Evolutionary conservation across 2,329 filamentous ascomycete species (phyloP).

Genomic region (Ophiostoma ips): DNA sequence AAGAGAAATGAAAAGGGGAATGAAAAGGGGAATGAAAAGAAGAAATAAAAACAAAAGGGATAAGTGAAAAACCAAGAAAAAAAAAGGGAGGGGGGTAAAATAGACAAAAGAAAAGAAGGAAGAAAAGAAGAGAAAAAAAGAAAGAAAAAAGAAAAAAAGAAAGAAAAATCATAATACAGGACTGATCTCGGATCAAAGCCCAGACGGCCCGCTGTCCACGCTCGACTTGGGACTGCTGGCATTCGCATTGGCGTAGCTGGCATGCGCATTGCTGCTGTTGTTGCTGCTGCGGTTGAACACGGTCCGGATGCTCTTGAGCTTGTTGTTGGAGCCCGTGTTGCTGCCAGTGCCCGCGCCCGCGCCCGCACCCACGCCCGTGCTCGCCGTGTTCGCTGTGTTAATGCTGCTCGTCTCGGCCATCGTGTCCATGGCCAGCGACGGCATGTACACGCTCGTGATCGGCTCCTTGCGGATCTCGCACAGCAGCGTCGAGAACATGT

Average conservation of each 20-base stretch:
- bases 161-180: not conserved
- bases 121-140: not conserved
- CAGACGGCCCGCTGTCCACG: constrained; percentile 21
- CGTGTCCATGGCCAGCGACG: constrained; percentile 12
- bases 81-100: not conserved
- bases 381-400: not conserved
- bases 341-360: too few relatives aligned
- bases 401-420: constrained; percentile 17
- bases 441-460: constrained; percentile 42
- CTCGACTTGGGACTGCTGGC: constrained; percentile 35
- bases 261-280: constrained; percentile 1
- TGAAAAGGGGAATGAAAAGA: not conserved
- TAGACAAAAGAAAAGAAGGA: not conserved
- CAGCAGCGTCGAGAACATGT: constrained; percentile 88
- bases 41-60: not conserved
- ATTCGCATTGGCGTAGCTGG: not conserved
- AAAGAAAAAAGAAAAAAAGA: not conserved
- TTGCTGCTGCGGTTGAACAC: constrained; percentile 41
- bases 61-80: not conserved
- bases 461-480: constrained; percentile 64
- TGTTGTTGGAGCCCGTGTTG: constrained; percentile 26
- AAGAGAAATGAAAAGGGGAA: not conserved
- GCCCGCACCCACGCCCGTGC: not conserved
- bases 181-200: not conserved
- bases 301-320: constrained; percentile 30